Conservation (phyloP, 352 stramenopile species). For the Globisporangium camurandrum region DNA sequence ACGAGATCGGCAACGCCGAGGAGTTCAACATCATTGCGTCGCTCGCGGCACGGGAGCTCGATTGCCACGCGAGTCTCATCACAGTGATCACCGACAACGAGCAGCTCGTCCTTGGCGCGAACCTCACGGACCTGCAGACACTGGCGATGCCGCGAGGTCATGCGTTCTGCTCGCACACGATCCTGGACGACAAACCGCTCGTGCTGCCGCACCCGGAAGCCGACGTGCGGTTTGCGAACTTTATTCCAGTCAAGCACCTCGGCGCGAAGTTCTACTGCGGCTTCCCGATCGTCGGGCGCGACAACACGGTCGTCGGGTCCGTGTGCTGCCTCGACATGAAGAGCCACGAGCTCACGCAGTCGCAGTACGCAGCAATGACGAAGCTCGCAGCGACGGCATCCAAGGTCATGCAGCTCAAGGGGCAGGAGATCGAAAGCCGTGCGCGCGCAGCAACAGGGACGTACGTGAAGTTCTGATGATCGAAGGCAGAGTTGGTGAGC, state of each 20-base stretch:
- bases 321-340: conserved; percentile 56
- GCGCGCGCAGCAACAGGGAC: background rate
- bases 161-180: conserved; percentile 51
- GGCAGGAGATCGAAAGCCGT: conserved; percentile 8
- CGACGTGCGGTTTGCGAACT: conserved; percentile 63
- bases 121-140: conserved; percentile 16
- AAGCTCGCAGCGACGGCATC: conserved; percentile 47
- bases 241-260: conserved; percentile 26
- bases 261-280: conserved; percentile 69
- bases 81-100: conserved; percentile 51
- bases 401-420: conserved; percentile 29
- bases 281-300: conserved; percentile 42
- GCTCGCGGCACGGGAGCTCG: conserved; percentile 47
- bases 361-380: conserved; percentile 50
- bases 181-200: conserved; percentile 53
- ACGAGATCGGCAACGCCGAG: conserved; percentile 38
- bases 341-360: conserved; percentile 37
- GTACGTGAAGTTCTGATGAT: conserved; percentile 2
- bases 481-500: background rate
- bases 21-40: conserved; percentile 72
- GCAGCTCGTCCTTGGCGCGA: conserved; percentile 39
- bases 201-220: conserved; percentile 50
- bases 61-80: conserved; percentile 46
- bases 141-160: conserved; percentile 14
- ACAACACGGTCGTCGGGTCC: conserved; percentile 49